Conservation (phyloP, 129 eudicot genomes). For the Escallonia herrerae region DNA sequence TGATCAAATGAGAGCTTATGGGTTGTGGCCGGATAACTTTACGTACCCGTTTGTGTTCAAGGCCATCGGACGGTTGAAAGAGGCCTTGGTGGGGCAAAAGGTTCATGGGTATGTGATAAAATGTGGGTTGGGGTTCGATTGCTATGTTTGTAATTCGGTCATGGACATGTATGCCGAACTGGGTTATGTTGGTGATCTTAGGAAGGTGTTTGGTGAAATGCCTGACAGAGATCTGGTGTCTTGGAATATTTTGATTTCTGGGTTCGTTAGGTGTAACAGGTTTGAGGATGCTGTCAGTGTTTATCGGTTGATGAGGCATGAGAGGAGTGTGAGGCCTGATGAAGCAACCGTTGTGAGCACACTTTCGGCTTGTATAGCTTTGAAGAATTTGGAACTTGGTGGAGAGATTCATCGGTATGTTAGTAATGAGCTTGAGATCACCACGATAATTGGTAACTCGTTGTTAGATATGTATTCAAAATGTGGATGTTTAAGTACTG, state of each 20-base stretch:
- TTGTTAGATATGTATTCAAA: constrained; percentile 64
- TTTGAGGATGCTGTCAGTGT: constrained; percentile 51
- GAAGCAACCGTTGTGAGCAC: constrained; percentile 67
- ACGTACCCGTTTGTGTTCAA: constrained; percentile 71
- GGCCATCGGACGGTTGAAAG: constrained; percentile 40
- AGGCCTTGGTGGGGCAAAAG: constrained; percentile 34
- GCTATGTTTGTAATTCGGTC: constrained; percentile 54
- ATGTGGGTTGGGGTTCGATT: constrained; percentile 47
- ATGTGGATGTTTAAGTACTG: constrained; percentile 50
- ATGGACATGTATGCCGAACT: constrained; percentile 54
- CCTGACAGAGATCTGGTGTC: constrained; percentile 49
- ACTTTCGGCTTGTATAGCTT: constrained; percentile 54
- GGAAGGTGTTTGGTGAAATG: constrained; percentile 58
- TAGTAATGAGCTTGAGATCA: constrained; percentile 23
- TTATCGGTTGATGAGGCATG: constrained; percentile 38
- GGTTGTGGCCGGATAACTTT: constrained; percentile 52
- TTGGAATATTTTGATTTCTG: constrained; percentile 60
- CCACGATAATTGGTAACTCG: constrained; percentile 43
- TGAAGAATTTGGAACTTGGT: constrained; percentile 44
- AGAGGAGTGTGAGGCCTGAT: constrained; percentile 29
- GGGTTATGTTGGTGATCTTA: constrained; percentile 28
- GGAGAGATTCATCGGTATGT: constrained; percentile 47
- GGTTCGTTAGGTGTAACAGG: constrained; percentile 36
- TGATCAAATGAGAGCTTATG: constrained; percentile 38
- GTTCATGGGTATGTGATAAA: constrained; percentile 61